phyloP scores from a whole-genome alignment of 306 rosid genomes.

The Rosa persica region DNA sequence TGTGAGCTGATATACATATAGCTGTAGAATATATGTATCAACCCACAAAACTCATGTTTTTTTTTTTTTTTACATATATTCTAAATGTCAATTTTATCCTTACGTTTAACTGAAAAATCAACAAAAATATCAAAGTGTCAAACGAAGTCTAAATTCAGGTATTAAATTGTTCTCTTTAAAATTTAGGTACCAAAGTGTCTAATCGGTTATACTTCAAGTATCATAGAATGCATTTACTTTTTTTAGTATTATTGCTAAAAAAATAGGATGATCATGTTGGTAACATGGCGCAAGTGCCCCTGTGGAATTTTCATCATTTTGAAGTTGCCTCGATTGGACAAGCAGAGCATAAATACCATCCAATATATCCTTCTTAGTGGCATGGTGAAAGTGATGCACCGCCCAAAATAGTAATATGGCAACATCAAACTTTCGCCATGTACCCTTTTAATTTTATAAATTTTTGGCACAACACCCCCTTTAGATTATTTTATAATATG shows the following conservation, averaged over 20 bases:
- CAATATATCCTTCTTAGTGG: slow-evolving; percentile 41
- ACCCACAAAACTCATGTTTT: too few species aligned
- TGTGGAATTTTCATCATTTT: slow-evolving; percentile 43
- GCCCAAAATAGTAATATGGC: slow-evolving; percentile 58
- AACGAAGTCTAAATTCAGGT: too few species aligned
- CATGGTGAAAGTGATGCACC: slow-evolving; percentile 63
- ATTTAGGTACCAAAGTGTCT: too few species aligned
- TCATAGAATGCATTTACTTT: too few species aligned
- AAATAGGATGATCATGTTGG: slow-evolving; percentile 6
- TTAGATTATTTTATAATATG: slow-evolving; percentile 25
- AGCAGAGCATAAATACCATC: slow-evolving; percentile 52
- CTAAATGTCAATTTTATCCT: too few species aligned
- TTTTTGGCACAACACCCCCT: slow-evolving; percentile 17
- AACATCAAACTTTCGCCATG: slow-evolving; percentile 53
- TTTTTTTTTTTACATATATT: too few species aligned
- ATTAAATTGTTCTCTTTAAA: too few species aligned
- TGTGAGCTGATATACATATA: too few species aligned
- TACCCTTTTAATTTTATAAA: slow-evolving; percentile 18
- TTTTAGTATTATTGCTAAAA: background rate
- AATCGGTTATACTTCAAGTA: too few species aligned
- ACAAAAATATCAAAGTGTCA: too few species aligned
- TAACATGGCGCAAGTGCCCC: slow-evolving; percentile 26
- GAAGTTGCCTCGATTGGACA: slow-evolving; percentile 62
- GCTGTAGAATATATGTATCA: too few species aligned
- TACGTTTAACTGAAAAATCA: too few species aligned